A percentile compares a stretch with the other conserved stretches of the same genome.
Evolutionary conservation across 108 stramenopile species (phyloP).

Genomic region (Skeletonema menzelii): DNA sequence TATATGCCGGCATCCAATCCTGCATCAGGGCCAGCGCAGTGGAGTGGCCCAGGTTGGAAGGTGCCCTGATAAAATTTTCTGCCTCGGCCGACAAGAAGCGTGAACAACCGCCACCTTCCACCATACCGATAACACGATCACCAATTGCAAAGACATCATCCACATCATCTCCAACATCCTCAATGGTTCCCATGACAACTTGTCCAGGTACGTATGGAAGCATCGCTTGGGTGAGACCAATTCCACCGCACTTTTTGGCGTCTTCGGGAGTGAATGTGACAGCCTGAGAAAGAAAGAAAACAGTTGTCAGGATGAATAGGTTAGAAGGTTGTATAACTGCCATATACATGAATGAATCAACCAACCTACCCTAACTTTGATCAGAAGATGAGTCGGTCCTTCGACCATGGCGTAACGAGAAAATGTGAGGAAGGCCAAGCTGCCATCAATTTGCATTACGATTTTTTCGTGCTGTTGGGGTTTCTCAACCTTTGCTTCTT

Average conservation of each 20-base stretch:
- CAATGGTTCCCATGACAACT: conserved; percentile 63
- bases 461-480: neutral
- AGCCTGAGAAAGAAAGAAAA: conserved; percentile 42
- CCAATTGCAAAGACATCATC: conserved; percentile 38
- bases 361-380: conserved; percentile 49
- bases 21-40: conserved; percentile 62
- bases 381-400: conserved; percentile 46
- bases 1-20: conserved; percentile 78
- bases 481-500: too few relatives aligned
- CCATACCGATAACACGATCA: conserved; percentile 62
- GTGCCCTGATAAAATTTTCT: conserved; percentile 56
- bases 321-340: neutral
- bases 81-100: conserved; percentile 52
- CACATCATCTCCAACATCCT: conserved; percentile 38
- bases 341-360: neutral
- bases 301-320: neutral
- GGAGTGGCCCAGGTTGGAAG: conserved; percentile 45
- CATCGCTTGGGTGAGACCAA: conserved; percentile 37
- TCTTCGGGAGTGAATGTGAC: conserved; percentile 61
- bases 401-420: neutral
- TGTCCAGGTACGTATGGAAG: conserved; percentile 65
- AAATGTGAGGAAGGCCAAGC: neutral
- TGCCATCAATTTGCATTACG: neutral
- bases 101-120: conserved; percentile 60
- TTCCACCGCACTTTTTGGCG: conserved; percentile 54